Evolutionary conservation across 345 rosid species (phyloP), one percentile per base, ranked within the genome.

Genomic region (Brassica napus): DNA sequence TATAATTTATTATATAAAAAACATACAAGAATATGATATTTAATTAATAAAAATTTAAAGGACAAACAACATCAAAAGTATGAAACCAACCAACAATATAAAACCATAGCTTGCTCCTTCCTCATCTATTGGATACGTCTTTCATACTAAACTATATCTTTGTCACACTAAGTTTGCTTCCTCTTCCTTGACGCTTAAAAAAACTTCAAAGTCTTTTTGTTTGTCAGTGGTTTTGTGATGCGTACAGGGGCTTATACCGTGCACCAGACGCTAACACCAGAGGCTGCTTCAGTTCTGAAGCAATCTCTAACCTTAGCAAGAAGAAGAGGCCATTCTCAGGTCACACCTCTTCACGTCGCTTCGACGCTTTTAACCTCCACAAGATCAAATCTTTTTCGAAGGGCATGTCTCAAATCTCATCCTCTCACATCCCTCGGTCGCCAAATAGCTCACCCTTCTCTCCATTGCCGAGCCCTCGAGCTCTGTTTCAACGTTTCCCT

Each of bases 211-310:
- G 63, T 78, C 77, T 35, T 35, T 35, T 35, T 8, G 9, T 35
- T 8, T 35, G 42, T 35, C 2, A 8, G 83, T 73, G 57, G 83
- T 70, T 78, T 86, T 88, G 95, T 89, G 82, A 93, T 93, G 98
- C 94, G 97, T 84, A 87, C 97, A 87, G 97, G 94, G 81, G 89
- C 86, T 80, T 89, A 89, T 83, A 87, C 98, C 77, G 91, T 86
- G 66, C 97, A 91, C 88, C 97, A 93, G 91, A 91, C 95, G 88
- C 98, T 93, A 85, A 89, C 97, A 65, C 78, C 92, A 37, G 98
- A 93, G 94, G 98, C 95, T 87, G 98, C 97, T 89, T 89, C 97
- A 75, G 91, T 83, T 5, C 73, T 91, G 91, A 91, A 89, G 94
- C 95, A 91, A 83, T 93, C 97, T 83, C 97, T 93, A 5, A 82